These are phyloP conservation scores for Dactylorhiza incarnata DNA, from an alignment of 106 monocot genomes.

Conservation along the genomic window DNA sequence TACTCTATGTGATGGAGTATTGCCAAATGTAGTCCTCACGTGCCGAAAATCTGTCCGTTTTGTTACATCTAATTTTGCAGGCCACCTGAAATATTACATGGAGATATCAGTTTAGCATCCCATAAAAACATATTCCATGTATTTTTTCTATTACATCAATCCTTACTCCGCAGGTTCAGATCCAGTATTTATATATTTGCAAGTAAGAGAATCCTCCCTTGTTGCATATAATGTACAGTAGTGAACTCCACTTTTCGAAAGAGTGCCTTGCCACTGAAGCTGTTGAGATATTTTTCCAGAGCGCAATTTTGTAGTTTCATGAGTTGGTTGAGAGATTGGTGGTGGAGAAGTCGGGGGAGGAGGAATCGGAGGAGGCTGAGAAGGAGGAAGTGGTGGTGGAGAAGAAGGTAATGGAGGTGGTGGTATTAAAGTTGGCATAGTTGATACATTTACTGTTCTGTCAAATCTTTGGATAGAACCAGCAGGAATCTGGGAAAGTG, in stretches of 20 bases:
- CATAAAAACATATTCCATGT: not conserved
- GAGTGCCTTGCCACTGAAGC: conserved; percentile 69
- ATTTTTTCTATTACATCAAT: not conserved
- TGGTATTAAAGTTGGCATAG: conserved; percentile 22
- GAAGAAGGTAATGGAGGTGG: conserved; percentile 33
- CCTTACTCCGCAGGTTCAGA: conserved; percentile 88
- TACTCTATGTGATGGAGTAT: conserved; percentile 61
- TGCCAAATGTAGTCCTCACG: conserved; percentile 72
- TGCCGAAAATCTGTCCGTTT: conserved; percentile 76
- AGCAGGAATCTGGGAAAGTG: conserved; percentile 68
- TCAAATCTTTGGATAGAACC: conserved; percentile 36
- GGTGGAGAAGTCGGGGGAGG: conserved; percentile 71
- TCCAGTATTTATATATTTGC: conserved; percentile 50
- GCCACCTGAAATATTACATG: conserved; percentile 63
- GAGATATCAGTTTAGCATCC: conserved; percentile 2
- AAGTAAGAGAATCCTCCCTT: conserved; percentile 49
- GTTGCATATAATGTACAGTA: conserved; percentile 78
- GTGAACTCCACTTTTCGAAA: conserved; percentile 90
- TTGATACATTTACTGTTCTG: conserved; percentile 18
- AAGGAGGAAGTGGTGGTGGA: conserved; percentile 39
- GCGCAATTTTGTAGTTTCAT: conserved; percentile 13
- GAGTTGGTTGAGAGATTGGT: conserved; percentile 21
- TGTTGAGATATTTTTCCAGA: conserved; percentile 16
- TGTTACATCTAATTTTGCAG: conserved; percentile 82
- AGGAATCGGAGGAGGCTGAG: conserved; percentile 63